These are phyloP conservation scores for Salix suchowensis DNA, from an alignment of 345 rosid species.

Conservation along the genomic window DNA sequence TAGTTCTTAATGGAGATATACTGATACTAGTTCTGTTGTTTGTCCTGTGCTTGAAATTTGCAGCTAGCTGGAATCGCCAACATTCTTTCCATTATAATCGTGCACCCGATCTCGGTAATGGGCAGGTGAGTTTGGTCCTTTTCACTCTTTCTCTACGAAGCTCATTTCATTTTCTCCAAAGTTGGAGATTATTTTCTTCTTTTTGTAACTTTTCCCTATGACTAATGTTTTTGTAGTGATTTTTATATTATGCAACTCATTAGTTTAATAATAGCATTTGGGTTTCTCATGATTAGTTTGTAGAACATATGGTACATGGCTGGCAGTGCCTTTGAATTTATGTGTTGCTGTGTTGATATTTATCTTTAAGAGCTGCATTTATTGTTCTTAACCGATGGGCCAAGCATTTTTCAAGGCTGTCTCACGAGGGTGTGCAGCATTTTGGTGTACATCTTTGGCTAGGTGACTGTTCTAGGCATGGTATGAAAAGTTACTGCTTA, in stretches of 20 bases:
- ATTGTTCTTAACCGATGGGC: background rate
- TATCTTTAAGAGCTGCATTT: background rate
- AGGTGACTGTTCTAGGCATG: background rate
- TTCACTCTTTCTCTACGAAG: background rate
- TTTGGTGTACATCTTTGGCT: background rate
- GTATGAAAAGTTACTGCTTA: background rate
- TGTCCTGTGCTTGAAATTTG: conserved; percentile 15
- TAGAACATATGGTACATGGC: background rate
- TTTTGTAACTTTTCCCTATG: background rate
- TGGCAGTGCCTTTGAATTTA: background rate
- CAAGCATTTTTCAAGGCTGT: background rate
- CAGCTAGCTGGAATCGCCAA: conserved; percentile 32
- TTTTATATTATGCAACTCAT: background rate
- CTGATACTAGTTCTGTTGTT: conserved; percentile 7
- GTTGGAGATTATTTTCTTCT: background rate
- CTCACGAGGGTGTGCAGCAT: background rate
- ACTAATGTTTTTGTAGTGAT: background rate
- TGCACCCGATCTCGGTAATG: conserved; percentile 11
- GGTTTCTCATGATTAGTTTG: background rate
- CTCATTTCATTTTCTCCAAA: conserved; percentile 3
- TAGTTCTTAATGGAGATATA: conserved; percentile 6
- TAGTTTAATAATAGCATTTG: background rate
- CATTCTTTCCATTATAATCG: conserved; percentile 17
- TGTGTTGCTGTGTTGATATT: background rate
- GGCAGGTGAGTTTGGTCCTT: conserved; percentile 35